phyloP scores from a whole-genome alignment of 805 yeast genomes.

The Kodamaea neixiangensis region DNA sequence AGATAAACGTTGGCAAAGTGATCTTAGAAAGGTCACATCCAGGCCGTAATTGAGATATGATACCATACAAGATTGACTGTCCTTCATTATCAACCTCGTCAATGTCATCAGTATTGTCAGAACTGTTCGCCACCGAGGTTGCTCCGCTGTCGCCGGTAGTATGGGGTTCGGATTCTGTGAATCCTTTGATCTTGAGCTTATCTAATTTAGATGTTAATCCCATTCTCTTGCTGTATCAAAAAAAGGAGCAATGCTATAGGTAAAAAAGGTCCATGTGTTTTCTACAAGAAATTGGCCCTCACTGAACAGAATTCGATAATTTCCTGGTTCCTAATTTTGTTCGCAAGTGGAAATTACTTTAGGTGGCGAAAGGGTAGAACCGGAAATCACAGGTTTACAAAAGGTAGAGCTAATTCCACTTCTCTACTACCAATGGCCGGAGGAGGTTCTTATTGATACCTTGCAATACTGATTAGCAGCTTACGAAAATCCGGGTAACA shows the following conservation, averaged over 20 bases:
- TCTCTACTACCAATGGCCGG: too few species aligned
- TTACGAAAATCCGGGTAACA: background rate
- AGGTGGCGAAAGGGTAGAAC: too few species aligned
- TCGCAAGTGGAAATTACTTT: too few species aligned
- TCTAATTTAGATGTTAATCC: slow-evolving; percentile 32
- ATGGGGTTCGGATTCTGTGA: slow-evolving; percentile 11
- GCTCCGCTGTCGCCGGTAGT: background rate
- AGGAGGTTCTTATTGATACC: too few species aligned
- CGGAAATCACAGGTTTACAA: too few species aligned
- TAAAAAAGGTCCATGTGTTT: background rate
- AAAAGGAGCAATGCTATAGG: background rate
- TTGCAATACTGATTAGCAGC: background rate
- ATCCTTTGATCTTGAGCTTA: slow-evolving; percentile 23
- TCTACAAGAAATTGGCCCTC: background rate
- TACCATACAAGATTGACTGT: slow-evolving; percentile 81
- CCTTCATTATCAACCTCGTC: slow-evolving; percentile 93
- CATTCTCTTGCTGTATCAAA: slow-evolving; percentile 17
- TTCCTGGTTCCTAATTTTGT: too few species aligned
- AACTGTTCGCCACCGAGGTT: background rate
- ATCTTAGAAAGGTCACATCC: slow-evolving; percentile 89
- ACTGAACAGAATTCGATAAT: background rate
- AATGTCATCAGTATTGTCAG: slow-evolving; percentile 59
- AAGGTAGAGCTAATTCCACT: too few species aligned
- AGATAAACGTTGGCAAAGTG: slow-evolving; percentile 91
- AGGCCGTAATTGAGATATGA: slow-evolving; percentile 88